Percentiles rank a stretch among this genome's conserved stretches.
Evolutionary conservation across 108 stramenopile genomes (phyloP).

Genomic region (Nitzschia putrida): DNA sequence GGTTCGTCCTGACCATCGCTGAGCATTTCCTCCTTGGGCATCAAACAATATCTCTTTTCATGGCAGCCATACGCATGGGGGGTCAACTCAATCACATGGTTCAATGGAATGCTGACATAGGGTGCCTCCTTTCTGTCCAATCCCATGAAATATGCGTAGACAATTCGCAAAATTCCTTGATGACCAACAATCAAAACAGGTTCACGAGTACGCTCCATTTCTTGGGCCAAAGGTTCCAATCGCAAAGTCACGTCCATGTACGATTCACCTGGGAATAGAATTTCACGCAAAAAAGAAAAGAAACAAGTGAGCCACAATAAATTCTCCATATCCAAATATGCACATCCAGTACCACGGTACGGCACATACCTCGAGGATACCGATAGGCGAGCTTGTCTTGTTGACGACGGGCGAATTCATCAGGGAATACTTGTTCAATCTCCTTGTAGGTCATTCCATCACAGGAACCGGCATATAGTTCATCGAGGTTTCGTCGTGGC

Average conservation of each 20-base stretch:
- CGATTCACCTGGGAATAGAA: conserved; percentile 82
- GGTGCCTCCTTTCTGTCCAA: conserved; percentile 93
- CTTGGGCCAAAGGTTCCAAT: conserved; percentile 95
- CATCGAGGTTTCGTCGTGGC: conserved; percentile 88
- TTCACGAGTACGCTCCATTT: conserved; percentile 96
- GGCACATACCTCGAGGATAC: conserved; percentile 71
- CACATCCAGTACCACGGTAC: too few relatives aligned
- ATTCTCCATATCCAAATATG: background rate
- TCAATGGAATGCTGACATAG: conserved; percentile 95
- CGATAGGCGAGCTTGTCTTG: conserved; percentile 93
- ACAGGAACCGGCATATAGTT: conserved; percentile 93
- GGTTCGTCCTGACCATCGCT: conserved; percentile 93
- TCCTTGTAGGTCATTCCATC: conserved; percentile 96
- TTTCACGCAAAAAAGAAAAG: background rate
- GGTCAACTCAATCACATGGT: conserved; percentile 95
- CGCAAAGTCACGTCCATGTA: conserved; percentile 98
- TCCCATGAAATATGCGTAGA: conserved; percentile 99
- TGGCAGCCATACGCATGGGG: conserved; percentile 95
- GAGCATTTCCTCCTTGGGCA: conserved; percentile 87
- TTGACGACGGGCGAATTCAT: conserved; percentile 91
- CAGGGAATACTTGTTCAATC: conserved; percentile 92
- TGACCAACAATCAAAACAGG: conserved; percentile 96
- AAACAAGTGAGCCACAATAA: background rate
- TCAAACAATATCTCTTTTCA: conserved; percentile 89
- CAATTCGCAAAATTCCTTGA: conserved; percentile 95